Percentiles rank a stretch among this genome's conserved stretches.
Evolutionary conservation across 208 protist genomes (phyloP).

Genomic region (Leishmania guyanensis): DNA sequence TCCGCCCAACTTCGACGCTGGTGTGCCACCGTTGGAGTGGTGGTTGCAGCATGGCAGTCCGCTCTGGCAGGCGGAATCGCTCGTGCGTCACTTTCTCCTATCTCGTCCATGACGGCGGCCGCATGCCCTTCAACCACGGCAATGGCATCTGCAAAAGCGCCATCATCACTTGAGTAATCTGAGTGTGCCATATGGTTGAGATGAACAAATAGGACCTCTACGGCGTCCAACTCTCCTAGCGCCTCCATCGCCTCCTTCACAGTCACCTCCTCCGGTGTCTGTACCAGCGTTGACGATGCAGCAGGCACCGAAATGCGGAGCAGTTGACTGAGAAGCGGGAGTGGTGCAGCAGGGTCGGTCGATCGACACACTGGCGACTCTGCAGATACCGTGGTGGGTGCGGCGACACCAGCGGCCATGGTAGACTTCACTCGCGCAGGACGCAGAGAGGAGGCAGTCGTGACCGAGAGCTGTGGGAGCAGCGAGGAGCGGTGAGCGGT

Average conservation of each 20-base stretch:
- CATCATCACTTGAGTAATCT: neutral
- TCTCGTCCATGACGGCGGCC: neutral
- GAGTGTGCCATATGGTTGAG: conserved; percentile 3
- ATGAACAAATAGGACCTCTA: conserved; percentile 14
- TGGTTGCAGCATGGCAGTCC: neutral
- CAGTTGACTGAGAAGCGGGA: conserved; percentile 6
- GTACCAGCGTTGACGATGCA: neutral
- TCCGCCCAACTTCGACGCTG: neutral
- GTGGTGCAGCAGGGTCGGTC: neutral
- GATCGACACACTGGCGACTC: neutral
- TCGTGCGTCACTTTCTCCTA: neutral
- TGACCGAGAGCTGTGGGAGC: conserved; percentile 2
- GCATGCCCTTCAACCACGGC: neutral
- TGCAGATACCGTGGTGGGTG: neutral
- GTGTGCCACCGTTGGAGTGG: neutral
- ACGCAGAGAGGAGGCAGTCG: conserved; percentile 10
- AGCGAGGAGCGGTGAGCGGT: neutral
- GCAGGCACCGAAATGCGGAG: neutral
- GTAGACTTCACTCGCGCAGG: conserved; percentile 8
- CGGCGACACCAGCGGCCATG: neutral
- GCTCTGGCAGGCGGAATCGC: neutral
- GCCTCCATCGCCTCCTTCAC: conserved; percentile 14
- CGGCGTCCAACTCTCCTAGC: conserved; percentile 14
- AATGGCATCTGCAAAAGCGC: neutral
- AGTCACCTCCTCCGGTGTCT: neutral